Evolutionary conservation across 2,329 filamentous ascomycete species (phyloP), one percentile per base, ranked within the genome.

Genomic region (Neocucurbitaria cava): DNA sequence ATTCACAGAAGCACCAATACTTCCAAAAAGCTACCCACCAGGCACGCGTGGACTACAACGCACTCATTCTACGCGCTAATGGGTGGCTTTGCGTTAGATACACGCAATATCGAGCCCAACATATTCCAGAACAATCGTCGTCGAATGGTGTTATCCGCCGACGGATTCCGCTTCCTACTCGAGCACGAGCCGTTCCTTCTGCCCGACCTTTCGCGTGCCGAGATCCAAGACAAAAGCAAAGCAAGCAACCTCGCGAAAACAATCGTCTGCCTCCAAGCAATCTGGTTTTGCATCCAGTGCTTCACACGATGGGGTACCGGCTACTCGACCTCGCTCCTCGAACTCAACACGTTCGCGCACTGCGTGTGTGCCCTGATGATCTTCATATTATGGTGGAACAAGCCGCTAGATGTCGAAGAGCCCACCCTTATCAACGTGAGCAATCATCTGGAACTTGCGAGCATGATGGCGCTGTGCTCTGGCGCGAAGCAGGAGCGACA

Each of bases 341-440:
- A 87, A 47, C 70, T 86, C 5, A 84, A 88, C 56, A 77, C 87
- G 15, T 75, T 89, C 35, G 85, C 90, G 52, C 72, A 68, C 56
- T 42, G 64, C 39, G 7, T 68, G 6, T 70, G 71, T 43, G 64
- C 69, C 9, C 40, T 75, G 3, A 44, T 68, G 3, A 62, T 74
- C 2, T 74, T 71, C 38, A 30, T 60, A 2, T n/a, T 69, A 3
- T 74, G 69, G 69, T 71, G 66, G 70, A 41, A 72, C 33, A 71
- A 73, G 45, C 71, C 71, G 30, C 44, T 56, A 11, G 45, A 64
- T 11, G 52, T 69, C 3, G 47, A 59, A 15, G 56, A 59, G 21
- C 57, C 58, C 6, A 58, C 48, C 8, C 5, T 39, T 4, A 35
- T 35, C 5, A 35, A 15, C 15, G 31, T 15, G 5, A 35, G 31